phyloP scores from a whole-genome alignment of 345 rosid genomes.

The Turritis glabra region DNA sequence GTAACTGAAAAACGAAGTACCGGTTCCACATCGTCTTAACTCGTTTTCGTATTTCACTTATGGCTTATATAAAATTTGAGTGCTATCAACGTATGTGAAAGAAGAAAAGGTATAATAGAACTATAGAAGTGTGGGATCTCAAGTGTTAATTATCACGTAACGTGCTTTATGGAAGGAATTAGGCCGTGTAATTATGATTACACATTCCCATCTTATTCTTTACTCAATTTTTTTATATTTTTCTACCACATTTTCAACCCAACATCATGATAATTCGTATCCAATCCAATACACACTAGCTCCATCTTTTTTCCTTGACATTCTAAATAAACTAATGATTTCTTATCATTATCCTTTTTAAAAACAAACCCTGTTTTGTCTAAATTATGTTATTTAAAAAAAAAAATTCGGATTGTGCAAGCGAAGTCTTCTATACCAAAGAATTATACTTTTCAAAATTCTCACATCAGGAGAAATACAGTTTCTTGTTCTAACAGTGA shows the following conservation, averaged over 20 bases:
- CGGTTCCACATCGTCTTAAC: background rate
- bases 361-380: background rate
- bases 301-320: slow-evolving; percentile 2
- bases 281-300: slow-evolving; percentile 15
- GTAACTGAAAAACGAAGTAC: background rate
- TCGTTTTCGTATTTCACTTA: background rate
- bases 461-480: background rate
- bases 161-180: slow-evolving; percentile 24
- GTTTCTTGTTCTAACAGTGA: slow-evolving; percentile 37
- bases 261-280: background rate
- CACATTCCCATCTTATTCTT: slow-evolving; percentile 7
- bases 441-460: background rate
- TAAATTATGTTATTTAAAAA: background rate
- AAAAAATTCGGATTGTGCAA: background rate
- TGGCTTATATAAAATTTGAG: background rate
- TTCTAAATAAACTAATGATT: slow-evolving; percentile 18
- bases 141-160: slow-evolving; percentile 34
- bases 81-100: slow-evolving; percentile 12
- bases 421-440: background rate
- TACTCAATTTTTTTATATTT: background rate
- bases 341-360: background rate
- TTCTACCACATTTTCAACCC: slow-evolving; percentile 7
- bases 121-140: background rate
- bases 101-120: background rate
- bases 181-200: slow-evolving; percentile 32